A percentile compares a stretch with the other conserved stretches of the same genome.
Evolutionary conservation across 2,329 filamentous ascomycete species (phyloP).

Genomic region (Capronia americana): DNA sequence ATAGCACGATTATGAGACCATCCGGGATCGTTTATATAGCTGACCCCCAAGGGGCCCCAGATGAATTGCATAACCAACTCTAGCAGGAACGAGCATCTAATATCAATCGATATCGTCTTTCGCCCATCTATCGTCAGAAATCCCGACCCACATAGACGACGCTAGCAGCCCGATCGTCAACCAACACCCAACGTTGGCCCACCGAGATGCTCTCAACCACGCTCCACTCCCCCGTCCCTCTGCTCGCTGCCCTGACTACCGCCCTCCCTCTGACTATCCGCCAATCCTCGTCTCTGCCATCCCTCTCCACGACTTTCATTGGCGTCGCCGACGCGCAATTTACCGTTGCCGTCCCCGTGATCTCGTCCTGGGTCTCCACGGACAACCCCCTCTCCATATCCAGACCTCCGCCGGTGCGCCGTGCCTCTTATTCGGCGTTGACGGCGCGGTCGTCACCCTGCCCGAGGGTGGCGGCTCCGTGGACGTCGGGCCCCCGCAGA

Average conservation of each 20-base stretch:
- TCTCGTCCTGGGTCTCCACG: conserved; percentile 28
- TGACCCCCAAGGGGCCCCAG: background rate
- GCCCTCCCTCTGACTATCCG: background rate
- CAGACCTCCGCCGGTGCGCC: conserved; percentile 22
- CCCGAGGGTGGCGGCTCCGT: conserved; percentile 23
- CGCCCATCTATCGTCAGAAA: no score
- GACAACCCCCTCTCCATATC: conserved; percentile 29
- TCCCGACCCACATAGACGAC: background rate
- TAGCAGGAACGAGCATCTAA: no score
- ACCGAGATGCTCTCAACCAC: conserved; percentile 7
- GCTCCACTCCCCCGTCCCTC: background rate
- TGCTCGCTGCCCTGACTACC: conserved; percentile 1
- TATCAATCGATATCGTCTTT: background rate
- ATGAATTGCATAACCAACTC: no score
- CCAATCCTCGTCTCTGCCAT: background rate
- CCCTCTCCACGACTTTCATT: conserved; percentile 26
- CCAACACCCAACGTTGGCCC: background rate
- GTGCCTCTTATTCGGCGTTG: conserved; percentile 34
- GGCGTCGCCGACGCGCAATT: conserved; percentile 33
- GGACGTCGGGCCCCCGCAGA: conserved; percentile 34
- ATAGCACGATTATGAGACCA: background rate
- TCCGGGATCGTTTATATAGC: background rate
- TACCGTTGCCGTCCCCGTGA: conserved; percentile 25
- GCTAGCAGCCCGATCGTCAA: background rate
- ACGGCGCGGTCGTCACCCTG: conserved; percentile 28